Evolutionary conservation across 192 early-diverging fungal species (phyloP), one percentile per base, ranked within the genome.

Genomic region (Backusella mclennaniae): DNA sequence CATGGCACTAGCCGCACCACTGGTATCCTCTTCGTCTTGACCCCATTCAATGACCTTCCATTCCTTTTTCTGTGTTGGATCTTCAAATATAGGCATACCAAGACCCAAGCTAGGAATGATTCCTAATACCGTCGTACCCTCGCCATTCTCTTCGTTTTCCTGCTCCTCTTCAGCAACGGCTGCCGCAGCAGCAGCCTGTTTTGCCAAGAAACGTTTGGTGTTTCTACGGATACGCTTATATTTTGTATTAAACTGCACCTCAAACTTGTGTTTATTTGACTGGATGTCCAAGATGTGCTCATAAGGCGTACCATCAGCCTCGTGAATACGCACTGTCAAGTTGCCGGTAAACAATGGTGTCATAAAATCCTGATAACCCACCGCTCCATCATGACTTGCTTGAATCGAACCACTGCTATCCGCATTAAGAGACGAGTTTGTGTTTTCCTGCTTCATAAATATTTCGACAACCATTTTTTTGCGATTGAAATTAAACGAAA

Each of bases 391-490:
- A 29, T 63, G 9, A 12, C 11, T 69, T 33, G 41, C 67, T 3
- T 77, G 35, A 0, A 49, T 72, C 49, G 75, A 26, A 6, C 53
- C 66, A 29, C 46, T 26, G 56, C 39, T 44, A 3, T 69, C 42
- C 4, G 41, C n/a, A 39, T 44, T 17, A 15, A 66, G 23, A n/a
- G 56, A 42, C 15, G 63, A 74, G 63, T 90, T 94, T 12, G 93
- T 91, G 35, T 89, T 90, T 63, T 88, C 84, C 73, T 96, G 95
- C 35, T 83, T 85, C 86, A 96, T 90, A 49, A 85, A 87, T 74
- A 99, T 90, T 81, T 99, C 97, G 11, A 99, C 95, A 8, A 94
- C 91, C 90, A 98, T 93, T 82, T 97, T 97, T 85, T 97, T 98
- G 44, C 96, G 91, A 83, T 96, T 98, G 73, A 99, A 98, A 67